Base-by-base conservation (phyloP, 1,284 basidiomycete genomes). In the Rhodofomes roseus region DNA sequence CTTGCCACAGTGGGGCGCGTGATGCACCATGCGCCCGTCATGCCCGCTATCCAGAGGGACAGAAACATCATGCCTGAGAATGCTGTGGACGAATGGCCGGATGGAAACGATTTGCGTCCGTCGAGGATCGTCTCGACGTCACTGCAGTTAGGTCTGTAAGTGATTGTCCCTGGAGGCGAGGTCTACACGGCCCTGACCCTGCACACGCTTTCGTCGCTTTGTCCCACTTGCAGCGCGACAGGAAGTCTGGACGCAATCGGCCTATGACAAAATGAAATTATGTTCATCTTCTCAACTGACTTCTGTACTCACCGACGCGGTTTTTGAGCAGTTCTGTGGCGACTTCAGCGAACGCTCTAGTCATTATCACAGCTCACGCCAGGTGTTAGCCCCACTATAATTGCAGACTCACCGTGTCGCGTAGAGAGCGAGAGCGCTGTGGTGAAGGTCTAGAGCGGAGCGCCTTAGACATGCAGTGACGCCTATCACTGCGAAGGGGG, bases 181-280 rank as follows among this genome's bases (percentile, higher is more conserved):
- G 25, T 3, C 7, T 12, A 57, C 39, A 29, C 4, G 50, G 63
- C 29, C 41, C 65, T n/a, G n/a, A 85, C 83, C 86, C 88, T 20
- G 82, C 81, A 68, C 88, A 90, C 39, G 72, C 71, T 59, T 78
- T 67, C 0, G 76, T 56, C 1, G 71, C 67, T 7, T 75, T 72
- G 57, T 84, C 80, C 83, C 85, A 90, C 64, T 81, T 76, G 65
- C 87, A 89, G 29, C 87, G 79, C 12, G 79, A 75, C 44, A 90
- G 77, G 65, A 90, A 90, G 68, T 90, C 88, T 0, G 88, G 88
- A 14, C 88, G 78, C 16, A 90, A 72, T 18, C 87, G 77, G 46
- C 87, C 86, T 87, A 58, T 23, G 55, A 18, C 34, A 29, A 36
- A 34, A 18, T 39, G 20, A 41, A 27, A 25, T 5, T 37, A 51